phyloP scores from a whole-genome alignment of 2,329 filamentous ascomycete species.

The Aureobasidium sp. region DNA sequence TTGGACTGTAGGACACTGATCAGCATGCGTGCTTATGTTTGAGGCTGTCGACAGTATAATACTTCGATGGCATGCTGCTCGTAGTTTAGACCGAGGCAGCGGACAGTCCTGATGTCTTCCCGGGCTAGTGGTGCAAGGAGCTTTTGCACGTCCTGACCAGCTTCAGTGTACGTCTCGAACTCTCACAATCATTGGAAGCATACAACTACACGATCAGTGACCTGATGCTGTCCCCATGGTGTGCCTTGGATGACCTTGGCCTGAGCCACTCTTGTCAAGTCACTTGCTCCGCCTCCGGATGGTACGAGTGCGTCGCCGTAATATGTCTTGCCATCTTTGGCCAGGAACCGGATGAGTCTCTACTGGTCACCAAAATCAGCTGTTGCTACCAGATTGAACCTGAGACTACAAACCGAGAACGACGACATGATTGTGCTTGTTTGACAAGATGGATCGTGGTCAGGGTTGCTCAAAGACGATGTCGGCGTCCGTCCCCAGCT shows the following conservation, averaged over 20 bases:
- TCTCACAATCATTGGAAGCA: background rate
- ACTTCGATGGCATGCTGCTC: conserved; percentile 46
- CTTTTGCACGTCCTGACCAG: conserved; percentile 31
- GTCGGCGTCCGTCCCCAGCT: background rate
- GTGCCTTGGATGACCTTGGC: conserved; percentile 57
- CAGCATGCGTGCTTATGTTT: background rate
- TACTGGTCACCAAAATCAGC: conserved; percentile 26
- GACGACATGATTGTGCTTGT: conserved; percentile 7
- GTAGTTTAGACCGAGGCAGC: conserved; percentile 65
- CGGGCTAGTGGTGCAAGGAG: conserved; percentile 57
- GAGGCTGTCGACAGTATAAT: too few species aligned
- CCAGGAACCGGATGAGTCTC: conserved; percentile 62
- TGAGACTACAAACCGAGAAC: conserved; percentile 8
- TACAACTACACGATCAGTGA: conserved; percentile 50
- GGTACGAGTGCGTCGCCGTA: conserved; percentile 69
- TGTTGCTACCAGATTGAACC: too few species aligned
- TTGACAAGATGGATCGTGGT: background rate
- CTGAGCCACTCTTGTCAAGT: conserved; percentile 52
- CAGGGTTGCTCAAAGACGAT: background rate
- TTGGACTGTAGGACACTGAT: conserved; percentile 31
- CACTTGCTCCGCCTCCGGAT: conserved; percentile 46
- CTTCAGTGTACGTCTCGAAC: background rate
- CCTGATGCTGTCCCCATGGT: conserved; percentile 55
- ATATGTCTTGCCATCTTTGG: conserved; percentile 59
- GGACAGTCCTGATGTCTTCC: conserved; percentile 55